Conservation (phyloP, 805 yeast genomes). For the Ogataea ganodermae region DNA sequence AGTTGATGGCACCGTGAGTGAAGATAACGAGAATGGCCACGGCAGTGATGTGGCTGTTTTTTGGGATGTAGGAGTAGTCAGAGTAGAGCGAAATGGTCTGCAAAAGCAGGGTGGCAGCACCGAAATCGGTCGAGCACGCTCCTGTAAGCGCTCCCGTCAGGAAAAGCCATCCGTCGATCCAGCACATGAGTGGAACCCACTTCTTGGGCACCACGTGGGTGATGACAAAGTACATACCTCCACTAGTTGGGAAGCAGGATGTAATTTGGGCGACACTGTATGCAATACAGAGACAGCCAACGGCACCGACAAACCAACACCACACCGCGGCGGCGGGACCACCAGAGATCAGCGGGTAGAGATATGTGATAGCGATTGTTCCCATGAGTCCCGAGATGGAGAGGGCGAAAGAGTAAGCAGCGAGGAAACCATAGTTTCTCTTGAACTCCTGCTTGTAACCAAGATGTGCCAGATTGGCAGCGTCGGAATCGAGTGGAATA, state of each 20-base stretch:
- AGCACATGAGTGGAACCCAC: slow-evolving; percentile 52
- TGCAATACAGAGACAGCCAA: slow-evolving; percentile 57
- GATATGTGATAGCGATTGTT: slow-evolving; percentile 55
- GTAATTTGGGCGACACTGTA: slow-evolving; percentile 51
- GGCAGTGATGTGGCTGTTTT: slow-evolving; percentile 49
- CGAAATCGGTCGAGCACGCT: slow-evolving; percentile 54
- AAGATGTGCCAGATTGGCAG: slow-evolving; percentile 39
- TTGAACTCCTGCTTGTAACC: slow-evolving; percentile 65
- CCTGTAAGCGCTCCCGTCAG: slow-evolving; percentile 51
- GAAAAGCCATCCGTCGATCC: slow-evolving; percentile 57
- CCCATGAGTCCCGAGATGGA: slow-evolving; percentile 68
- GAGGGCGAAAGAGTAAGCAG: slow-evolving; percentile 65
- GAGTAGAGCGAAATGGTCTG: slow-evolving; percentile 45
- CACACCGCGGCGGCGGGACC: slow-evolving; percentile 67
- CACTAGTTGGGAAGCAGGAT: slow-evolving; percentile 54
- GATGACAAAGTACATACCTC: slow-evolving; percentile 52
- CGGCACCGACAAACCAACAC: slow-evolving; percentile 61
- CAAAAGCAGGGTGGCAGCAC: slow-evolving; percentile 49
- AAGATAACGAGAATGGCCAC: slow-evolving; percentile 51
- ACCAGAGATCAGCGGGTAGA: slow-evolving; percentile 50
- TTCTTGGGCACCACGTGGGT: slow-evolving; percentile 50
- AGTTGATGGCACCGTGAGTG: slow-evolving; percentile 52
- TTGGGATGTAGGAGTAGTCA: slow-evolving; percentile 41
- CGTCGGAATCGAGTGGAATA: slow-evolving; percentile 33
- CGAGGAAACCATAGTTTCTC: slow-evolving; percentile 58